phyloP scores from a whole-genome alignment of 257 asterid genomes.

The Solanum megistacrolobum region DNA sequence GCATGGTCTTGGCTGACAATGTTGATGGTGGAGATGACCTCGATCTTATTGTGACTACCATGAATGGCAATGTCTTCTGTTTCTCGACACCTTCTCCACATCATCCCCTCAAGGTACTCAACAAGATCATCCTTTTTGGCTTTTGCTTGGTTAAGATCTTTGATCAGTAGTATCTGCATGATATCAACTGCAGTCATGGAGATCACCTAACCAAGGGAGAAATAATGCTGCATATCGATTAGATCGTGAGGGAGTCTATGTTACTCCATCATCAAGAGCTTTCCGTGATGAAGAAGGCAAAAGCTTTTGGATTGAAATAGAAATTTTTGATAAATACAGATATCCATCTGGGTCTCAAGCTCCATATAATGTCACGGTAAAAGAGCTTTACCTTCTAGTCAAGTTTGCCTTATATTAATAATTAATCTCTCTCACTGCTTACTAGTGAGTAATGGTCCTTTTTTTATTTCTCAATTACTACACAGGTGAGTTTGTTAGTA shows the following conservation, averaged over 20 bases:
- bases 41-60: conserved; percentile 93
- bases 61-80: conserved; percentile 99
- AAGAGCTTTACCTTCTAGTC: background rate
- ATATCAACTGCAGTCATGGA: conserved; percentile 67
- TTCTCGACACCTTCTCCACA: conserved; percentile 96
- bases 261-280: conserved; percentile 81
- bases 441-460: background rate
- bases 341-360: conserved; percentile 91
- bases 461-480: background rate
- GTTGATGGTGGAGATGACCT: conserved; percentile 99
- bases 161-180: conserved; percentile 5
- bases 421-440: background rate
- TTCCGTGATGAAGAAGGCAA: conserved; percentile 99
- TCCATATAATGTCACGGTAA: conserved; percentile 93
- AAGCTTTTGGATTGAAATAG: conserved; percentile 84
- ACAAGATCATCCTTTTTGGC: background rate
- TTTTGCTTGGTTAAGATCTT: conserved; percentile 1
- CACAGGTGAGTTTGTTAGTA: conserved; percentile 84
- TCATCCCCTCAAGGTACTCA: conserved; percentile 90
- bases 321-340: conserved; percentile 72
- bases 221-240: conserved; percentile 62
- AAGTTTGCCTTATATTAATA: background rate
- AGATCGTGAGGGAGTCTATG: conserved; percentile 79
- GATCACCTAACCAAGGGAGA: conserved; percentile 80
- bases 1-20: conserved; percentile 98